Conservation (phyloP, 2,329 filamentous ascomycete species). For the Fusarium palustre region DNA sequence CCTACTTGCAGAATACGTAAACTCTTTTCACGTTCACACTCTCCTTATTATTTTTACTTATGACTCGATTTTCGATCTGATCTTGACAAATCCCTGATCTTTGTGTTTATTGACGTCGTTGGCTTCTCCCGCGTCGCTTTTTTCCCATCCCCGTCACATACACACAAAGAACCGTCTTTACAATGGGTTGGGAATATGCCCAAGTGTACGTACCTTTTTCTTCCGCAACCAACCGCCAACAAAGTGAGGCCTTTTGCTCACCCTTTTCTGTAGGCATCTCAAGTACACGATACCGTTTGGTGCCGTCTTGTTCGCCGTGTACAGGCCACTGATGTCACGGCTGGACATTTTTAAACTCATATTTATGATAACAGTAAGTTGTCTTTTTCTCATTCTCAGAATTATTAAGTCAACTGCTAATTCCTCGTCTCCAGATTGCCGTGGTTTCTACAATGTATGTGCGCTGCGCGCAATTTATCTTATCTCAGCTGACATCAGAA, state of each 20-base stretch:
- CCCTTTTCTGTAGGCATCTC: constrained; percentile 26
- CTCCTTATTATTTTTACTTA: background rate
- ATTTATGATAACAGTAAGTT: constrained; percentile 36
- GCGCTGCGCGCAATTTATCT: too few species aligned
- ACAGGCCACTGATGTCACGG: constrained; percentile 32
- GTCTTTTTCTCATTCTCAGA: accelerated
- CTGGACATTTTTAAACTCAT: constrained; percentile 35
- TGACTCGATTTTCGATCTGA: background rate
- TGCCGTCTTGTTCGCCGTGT: constrained; percentile 20
- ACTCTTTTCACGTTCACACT: background rate
- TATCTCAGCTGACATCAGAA: background rate
- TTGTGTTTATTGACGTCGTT: background rate
- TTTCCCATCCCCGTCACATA: background rate
- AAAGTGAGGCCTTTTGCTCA: constrained; percentile 7
- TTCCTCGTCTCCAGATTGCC: constrained; percentile 52
- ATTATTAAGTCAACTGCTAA: background rate
- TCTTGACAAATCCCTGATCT: background rate
- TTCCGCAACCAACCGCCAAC: background rate
- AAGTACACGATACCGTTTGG: constrained; percentile 43
- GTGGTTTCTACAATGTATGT: constrained; percentile 70
- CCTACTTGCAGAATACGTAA: background rate
- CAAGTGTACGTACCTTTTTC: constrained; percentile 34
- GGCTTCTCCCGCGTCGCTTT: background rate
- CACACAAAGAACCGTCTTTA: constrained; percentile 20
- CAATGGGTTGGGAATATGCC: constrained; percentile 42